These are phyloP conservation scores for Angophora floribunda DNA, from an alignment of 345 rosid genomes.

Conservation along the genomic window DNA sequence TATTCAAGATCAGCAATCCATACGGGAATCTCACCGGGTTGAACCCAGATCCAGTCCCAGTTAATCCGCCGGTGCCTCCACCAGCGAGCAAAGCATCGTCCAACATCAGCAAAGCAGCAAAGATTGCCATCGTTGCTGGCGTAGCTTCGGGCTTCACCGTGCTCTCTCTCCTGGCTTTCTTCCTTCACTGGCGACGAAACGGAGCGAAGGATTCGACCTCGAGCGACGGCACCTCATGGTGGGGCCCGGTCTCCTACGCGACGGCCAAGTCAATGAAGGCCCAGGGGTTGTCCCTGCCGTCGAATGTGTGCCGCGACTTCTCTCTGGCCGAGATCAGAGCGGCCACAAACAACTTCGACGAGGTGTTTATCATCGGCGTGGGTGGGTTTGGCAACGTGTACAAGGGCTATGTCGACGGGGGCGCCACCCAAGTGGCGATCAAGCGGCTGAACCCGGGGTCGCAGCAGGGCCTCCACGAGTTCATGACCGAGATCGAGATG, in stretches of 20 bases:
- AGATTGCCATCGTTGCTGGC: background rate
- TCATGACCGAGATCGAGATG: conserved; percentile 44
- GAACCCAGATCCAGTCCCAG: conserved; percentile 3
- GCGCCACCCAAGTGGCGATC: conserved; percentile 33
- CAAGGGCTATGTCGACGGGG: conserved; percentile 37
- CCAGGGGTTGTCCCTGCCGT: conserved; percentile 13
- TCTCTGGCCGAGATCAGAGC: conserved; percentile 31
- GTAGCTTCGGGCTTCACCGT: background rate
- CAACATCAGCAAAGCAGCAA: background rate
- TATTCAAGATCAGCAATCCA: conserved; percentile 12
- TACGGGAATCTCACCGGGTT: conserved; percentile 9
- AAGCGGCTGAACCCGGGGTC: conserved; percentile 38
- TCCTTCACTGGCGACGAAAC: background rate
- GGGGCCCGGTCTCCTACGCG: background rate
- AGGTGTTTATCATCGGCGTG: conserved; percentile 20
- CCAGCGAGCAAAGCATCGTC: background rate
- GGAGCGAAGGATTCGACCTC: background rate
- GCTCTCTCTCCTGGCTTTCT: background rate
- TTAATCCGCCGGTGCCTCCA: background rate
- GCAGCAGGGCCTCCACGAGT: conserved; percentile 39
- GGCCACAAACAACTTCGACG: conserved; percentile 38
- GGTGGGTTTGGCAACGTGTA: conserved; percentile 48
- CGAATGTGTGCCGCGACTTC: conserved; percentile 24
- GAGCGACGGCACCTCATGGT: background rate
- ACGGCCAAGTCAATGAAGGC: conserved; percentile 13